Conservation (phyloP, 129 eudicot genomes). For the Rutidosis leptorrhynchoides region DNA sequence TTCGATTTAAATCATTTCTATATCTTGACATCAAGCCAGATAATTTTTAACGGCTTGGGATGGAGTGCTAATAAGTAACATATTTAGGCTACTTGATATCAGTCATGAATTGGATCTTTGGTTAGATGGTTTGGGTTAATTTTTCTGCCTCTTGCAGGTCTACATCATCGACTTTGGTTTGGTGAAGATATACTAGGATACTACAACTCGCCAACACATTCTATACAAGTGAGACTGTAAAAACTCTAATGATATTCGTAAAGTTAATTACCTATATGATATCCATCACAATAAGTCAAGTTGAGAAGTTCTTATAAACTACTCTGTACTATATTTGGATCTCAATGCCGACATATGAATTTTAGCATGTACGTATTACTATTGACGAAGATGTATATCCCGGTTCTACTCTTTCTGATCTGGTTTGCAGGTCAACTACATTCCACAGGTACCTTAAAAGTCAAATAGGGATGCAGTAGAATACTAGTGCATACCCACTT, state of each 20-base stretch:
- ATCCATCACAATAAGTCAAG: no score
- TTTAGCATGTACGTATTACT: no score
- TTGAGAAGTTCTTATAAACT: no score
- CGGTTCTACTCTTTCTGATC: no score
- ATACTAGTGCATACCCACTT: no score
- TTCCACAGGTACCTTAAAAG: no score
- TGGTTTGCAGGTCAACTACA: no score
- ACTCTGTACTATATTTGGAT: no score
- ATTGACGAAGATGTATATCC: no score
- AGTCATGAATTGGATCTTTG: slow-evolving; percentile 11
- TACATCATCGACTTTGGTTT: slow-evolving; percentile 86
- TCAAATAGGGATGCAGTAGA: no score
- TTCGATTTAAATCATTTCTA: slow-evolving; percentile 78
- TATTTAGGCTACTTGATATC: neutral
- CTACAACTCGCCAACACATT: slow-evolving; percentile 81
- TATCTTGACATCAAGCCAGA: slow-evolving; percentile 97
- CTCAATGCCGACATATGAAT: no score
- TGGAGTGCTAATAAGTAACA: slow-evolving; percentile 79
- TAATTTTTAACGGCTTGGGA: slow-evolving; percentile 88
- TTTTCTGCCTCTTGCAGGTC: slow-evolving; percentile 44
- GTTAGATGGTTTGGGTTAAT: slow-evolving; percentile 1
- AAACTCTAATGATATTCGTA: slow-evolving; percentile 1
- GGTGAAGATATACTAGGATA: slow-evolving; percentile 78
- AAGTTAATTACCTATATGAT: no score
- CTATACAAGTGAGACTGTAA: slow-evolving; percentile 65